Evolutionary conservation across 1,284 basidiomycete genomes (phyloP).

Genomic region (Apiotrichum veenhuisii): DNA sequence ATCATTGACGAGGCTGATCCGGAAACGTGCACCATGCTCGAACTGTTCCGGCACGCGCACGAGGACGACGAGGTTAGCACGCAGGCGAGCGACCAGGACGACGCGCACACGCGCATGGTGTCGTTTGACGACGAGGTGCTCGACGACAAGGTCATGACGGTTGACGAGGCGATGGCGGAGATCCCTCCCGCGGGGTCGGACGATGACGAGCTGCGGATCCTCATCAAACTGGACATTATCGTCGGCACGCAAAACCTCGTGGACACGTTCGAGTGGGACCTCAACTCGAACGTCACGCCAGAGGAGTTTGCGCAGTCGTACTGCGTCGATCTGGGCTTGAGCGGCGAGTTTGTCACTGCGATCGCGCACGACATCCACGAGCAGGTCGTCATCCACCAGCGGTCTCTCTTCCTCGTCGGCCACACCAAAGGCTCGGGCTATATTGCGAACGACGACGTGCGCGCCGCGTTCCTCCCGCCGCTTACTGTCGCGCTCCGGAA

Average conservation of each 20-base stretch:
- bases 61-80: conserved; percentile 31
- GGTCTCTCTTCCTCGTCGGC: conserved; percentile 86
- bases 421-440: conserved; percentile 75
- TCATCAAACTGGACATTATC: conserved; percentile 94
- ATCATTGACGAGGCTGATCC: conserved; percentile 30
- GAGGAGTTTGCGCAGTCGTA: conserved; percentile 91
- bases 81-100: conserved; percentile 26
- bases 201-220: conserved; percentile 83
- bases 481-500: conserved; percentile 62
- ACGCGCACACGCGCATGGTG: conserved; percentile 25
- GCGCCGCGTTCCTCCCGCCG: conserved; percentile 79
- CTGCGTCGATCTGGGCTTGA: conserved; percentile 79
- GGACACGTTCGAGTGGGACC: conserved; percentile 98
- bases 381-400: conserved; percentile 86
- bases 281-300: conserved; percentile 72
- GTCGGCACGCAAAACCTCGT: conserved; percentile 89
- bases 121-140: conserved; percentile 23
- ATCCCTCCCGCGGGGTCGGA: conserved; percentile 45
- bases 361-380: conserved; percentile 95
- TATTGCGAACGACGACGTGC: conserved; percentile 87
- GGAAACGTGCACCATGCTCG: conserved; percentile 24
- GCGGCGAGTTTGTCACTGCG: conserved; percentile 93
- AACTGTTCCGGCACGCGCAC: conserved; percentile 29
- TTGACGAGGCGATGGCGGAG: conserved; percentile 43
- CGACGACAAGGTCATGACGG: conserved; percentile 42